These are phyloP conservation scores for Euphrasia confusa DNA, from an alignment of 257 asterid genomes.

Conservation along the genomic window DNA sequence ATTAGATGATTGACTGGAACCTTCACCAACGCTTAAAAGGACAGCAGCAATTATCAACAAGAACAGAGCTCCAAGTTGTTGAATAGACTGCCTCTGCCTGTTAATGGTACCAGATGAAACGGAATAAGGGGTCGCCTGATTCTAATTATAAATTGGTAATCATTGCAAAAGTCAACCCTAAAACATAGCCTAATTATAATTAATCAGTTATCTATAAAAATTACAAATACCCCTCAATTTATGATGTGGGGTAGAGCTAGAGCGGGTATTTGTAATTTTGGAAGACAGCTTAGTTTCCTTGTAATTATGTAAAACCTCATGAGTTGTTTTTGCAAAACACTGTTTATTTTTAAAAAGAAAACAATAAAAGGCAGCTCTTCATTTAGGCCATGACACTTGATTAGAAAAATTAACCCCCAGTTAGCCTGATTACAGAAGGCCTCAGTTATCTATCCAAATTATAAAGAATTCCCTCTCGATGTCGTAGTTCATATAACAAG, in stretches of 20 bases:
- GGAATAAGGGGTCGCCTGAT: slow-evolving; percentile 7
- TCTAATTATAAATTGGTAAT: slow-evolving; percentile 1
- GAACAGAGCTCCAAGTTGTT: slow-evolving; percentile 92
- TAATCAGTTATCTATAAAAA: not conserved
- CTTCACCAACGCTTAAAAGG: slow-evolving; percentile 87
- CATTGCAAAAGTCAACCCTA: not conserved
- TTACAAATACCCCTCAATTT: slow-evolving; percentile 1
- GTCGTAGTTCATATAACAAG: not conserved
- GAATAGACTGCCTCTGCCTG: slow-evolving; percentile 89
- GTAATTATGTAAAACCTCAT: not conserved
- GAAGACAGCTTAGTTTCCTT: not conserved
- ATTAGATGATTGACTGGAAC: slow-evolving; percentile 70
- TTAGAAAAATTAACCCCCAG: not conserved
- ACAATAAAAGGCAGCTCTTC: not conserved
- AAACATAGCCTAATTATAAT: not conserved
- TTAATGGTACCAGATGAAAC: slow-evolving; percentile 17
- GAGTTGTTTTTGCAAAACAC: not conserved
- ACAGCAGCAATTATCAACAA: slow-evolving; percentile 84
- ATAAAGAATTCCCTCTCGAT: not conserved
- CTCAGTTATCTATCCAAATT: too few relatives aligned
- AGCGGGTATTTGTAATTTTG: not conserved
- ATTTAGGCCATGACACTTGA: not conserved
- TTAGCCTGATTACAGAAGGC: too few relatives aligned
- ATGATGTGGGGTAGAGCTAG: too few relatives aligned
- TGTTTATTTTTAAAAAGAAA: not conserved